Evolutionary conservation across 1,284 basidiomycete species (phyloP).

Genomic region (Termitomyces sp.): DNA sequence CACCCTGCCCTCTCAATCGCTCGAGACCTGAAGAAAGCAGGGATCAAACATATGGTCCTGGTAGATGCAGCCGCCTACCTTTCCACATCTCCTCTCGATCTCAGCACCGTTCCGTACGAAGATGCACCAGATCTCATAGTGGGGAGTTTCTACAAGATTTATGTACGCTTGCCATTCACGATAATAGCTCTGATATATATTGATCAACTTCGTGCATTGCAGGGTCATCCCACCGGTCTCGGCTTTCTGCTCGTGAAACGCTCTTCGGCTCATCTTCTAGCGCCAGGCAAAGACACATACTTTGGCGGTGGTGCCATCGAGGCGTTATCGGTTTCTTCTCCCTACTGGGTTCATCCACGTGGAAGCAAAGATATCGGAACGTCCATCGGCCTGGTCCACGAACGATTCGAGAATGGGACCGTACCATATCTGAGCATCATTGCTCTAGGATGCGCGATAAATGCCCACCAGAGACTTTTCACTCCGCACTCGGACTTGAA

Average conservation of each 20-base stretch:
- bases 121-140: conserved; percentile 14
- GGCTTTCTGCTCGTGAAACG: conserved; percentile 16
- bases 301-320: conserved; percentile 15
- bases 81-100: conserved; percentile 12
- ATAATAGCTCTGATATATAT: not conserved
- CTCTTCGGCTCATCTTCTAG: conserved; percentile 11
- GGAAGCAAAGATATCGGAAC: conserved; percentile 4
- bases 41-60: conserved; percentile 5
- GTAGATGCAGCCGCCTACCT: conserved; percentile 16
- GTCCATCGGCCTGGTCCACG: conserved; percentile 2
- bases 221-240: conserved; percentile 16
- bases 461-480: conserved; percentile 9
- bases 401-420: conserved; percentile 14
- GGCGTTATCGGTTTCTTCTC: conserved; percentile 11
- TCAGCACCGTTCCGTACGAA: conserved; percentile 6
- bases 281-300: not conserved
- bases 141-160: conserved; percentile 16
- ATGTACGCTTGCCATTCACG: conserved; percentile 4
- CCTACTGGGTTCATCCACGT: conserved; percentile 13
- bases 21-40: not conserved
- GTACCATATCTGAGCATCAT: conserved; percentile 12
- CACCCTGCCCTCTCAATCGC: conserved; percentile 7
- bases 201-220: not conserved
- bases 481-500: not conserved
- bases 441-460: conserved; percentile 11